Conservation (phyloP, 1,284 basidiomycete genomes). For the Neotropicomus parvogracilis region DNA sequence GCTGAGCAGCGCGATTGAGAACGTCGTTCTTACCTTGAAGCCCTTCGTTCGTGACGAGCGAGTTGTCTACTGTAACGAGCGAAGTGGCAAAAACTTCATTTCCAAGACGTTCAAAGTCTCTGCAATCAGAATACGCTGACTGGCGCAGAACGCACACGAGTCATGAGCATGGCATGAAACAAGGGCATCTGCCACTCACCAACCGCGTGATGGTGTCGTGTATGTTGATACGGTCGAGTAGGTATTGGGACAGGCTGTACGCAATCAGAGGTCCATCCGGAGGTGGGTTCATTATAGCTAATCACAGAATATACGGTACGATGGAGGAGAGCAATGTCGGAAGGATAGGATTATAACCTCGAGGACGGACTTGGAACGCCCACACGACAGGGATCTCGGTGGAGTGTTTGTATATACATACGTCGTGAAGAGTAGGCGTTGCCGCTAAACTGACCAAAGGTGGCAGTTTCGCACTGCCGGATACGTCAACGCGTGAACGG, state of each 20-base stretch:
- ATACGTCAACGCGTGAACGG: constrained; percentile 8
- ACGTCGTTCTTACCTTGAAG: constrained; percentile 12
- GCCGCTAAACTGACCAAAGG: not conserved
- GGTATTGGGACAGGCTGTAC: constrained; percentile 22
- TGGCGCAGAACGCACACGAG: not conserved
- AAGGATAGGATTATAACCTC: constrained; percentile 8
- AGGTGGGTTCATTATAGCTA: constrained; percentile 11
- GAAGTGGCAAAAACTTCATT: constrained; percentile 27
- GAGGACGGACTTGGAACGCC: constrained; percentile 2
- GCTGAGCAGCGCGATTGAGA: not conserved
- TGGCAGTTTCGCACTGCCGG: not conserved
- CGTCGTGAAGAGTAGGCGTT: constrained; percentile 9
- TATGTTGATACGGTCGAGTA: constrained; percentile 29
- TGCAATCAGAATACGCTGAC: constrained; percentile 27
- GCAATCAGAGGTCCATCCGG: constrained; percentile 7
- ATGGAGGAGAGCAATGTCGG: not conserved
- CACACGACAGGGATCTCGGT: not conserved
- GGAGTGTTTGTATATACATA: not conserved
- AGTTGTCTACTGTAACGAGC: constrained; percentile 23
- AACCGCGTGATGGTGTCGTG: constrained; percentile 28
- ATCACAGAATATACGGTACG: not conserved
- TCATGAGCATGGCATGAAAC: not conserved
- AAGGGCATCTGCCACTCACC: constrained; percentile 16
- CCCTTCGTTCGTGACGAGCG: constrained; percentile 22
- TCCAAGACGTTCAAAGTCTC: constrained; percentile 26